Base-by-base conservation (phyloP, 805 yeast species). In the Candida chilensis region DNA sequence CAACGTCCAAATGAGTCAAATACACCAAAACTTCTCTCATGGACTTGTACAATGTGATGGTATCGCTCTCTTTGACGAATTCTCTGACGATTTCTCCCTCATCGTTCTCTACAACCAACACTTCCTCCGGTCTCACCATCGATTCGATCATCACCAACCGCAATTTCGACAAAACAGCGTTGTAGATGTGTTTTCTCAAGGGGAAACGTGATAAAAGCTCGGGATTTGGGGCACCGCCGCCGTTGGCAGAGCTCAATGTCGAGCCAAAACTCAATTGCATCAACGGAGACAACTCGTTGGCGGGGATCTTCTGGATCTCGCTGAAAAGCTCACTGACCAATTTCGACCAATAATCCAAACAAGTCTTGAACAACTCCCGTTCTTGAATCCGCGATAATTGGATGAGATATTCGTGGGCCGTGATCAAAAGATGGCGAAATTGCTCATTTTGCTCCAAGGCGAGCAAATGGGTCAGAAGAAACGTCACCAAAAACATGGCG, bases 31-130 rank as follows among this genome's bases (percentile, higher is more conserved):
- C 94, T 55, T 92, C 97, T 56, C 97, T 78, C 85, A 88, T 85
- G 18, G 90, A 78, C 60, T 92, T 90, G 65, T 92, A 92, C 37
- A 92, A 67, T 42, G 87, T 95, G 47, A 92, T 92, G 8, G 99
- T 92, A 53, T 92, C 99, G 51, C 92, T 81, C 57, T 92, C 99
- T 50, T 85, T 86, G 34, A 90, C 96, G 40, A 90, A 88, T 50
- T 90, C 97, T 49, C 99, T 76, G 27, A 92, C 98, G 54, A 92
- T 90, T 61, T 92, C 98, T 44, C 98, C 98, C 60, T 92, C 99
- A 57, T 92, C 99, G 52, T 90, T 90, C 57, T 92, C 97, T 30
- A 88, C 96, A 60, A 92, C 75, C 34, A 92, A 68, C 32, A 92
- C 98, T 60, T 92, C 99, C 57, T 92, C 98, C 3, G 99, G 99